Evolutionary conservation across 306 rosid species (phyloP).

Genomic region (Pterocarpus macrocarpus): DNA sequence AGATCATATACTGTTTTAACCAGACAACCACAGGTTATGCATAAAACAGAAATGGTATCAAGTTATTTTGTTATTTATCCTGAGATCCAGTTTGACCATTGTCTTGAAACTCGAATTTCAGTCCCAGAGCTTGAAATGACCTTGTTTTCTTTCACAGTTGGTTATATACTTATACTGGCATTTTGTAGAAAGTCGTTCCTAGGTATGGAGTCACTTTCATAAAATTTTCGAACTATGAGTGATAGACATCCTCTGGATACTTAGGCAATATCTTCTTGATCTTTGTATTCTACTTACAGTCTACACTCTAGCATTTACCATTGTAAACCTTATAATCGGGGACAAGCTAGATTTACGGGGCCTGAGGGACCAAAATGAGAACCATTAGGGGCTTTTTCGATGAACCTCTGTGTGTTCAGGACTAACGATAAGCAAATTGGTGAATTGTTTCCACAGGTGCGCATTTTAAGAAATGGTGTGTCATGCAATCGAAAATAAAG

Average conservation of each 20-base stretch:
- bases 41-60: background rate
- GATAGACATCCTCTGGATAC: background rate
- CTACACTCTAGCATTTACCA: background rate
- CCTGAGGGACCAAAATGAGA: background rate
- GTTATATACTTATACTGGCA: background rate
- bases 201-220: background rate
- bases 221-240: background rate
- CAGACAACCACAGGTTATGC: background rate
- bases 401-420: slow-evolving; percentile 13
- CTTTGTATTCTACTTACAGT: no score
- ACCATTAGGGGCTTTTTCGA: slow-evolving; percentile 1
- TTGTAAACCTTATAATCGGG: slow-evolving; percentile 25
- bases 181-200: background rate
- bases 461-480: slow-evolving; percentile 98
- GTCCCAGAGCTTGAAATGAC: background rate
- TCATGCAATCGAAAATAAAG: slow-evolving; percentile 94
- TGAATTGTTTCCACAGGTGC: slow-evolving; percentile 69
- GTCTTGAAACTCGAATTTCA: slow-evolving; percentile 14
- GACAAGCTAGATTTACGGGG: slow-evolving; percentile 22
- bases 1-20: background rate
- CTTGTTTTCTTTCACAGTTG: background rate
- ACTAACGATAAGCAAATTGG: slow-evolving; percentile 38
- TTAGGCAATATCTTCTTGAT: background rate
- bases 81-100: background rate
- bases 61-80: background rate